phyloP scores from a whole-genome alignment of 805 yeast genomes.

The Candida lessepsii region DNA sequence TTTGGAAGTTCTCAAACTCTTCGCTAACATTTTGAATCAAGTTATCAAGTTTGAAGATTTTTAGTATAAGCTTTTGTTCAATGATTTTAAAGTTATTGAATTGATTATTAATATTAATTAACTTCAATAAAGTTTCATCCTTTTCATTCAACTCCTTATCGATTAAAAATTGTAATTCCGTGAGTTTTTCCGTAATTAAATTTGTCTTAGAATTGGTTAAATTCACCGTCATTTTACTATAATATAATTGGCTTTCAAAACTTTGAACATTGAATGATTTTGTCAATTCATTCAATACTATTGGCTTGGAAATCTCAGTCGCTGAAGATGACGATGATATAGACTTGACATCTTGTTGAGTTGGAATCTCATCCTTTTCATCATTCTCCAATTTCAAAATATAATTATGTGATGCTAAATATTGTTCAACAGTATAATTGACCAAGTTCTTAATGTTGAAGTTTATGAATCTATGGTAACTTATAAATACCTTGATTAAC shows the following conservation, averaged over 20 bases:
- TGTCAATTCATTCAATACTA: slow-evolving; percentile 7
- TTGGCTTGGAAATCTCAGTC: not conserved
- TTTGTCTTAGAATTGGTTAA: slow-evolving; percentile 34
- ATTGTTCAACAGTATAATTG: slow-evolving; percentile 47
- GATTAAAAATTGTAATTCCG: slow-evolving; percentile 37
- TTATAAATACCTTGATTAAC: slow-evolving; percentile 77
- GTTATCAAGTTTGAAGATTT: slow-evolving; percentile 33
- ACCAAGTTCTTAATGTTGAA: slow-evolving; percentile 41
- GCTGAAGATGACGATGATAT: slow-evolving; percentile 5
- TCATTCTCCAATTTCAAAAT: slow-evolving; percentile 24
- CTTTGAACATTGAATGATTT: slow-evolving; percentile 23
- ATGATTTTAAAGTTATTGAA: slow-evolving; percentile 25
- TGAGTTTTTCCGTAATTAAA: slow-evolving; percentile 35
- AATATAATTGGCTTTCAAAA: slow-evolving; percentile 37
- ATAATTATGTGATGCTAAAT: slow-evolving; percentile 31
- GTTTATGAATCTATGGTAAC: slow-evolving; percentile 73
- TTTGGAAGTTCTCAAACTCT: slow-evolving; percentile 12
- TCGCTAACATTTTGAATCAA: slow-evolving; percentile 27
- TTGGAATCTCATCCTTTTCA: slow-evolving; percentile 12
- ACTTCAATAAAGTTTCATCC: slow-evolving; percentile 31
- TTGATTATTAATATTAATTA: slow-evolving; percentile 21
- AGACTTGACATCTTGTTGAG: not conserved
- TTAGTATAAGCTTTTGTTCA: slow-evolving; percentile 28
- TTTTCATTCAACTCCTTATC: slow-evolving; percentile 38
- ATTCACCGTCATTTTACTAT: slow-evolving; percentile 34